These are phyloP conservation scores for Penicillium rolfsii DNA, from an alignment of 2,329 filamentous ascomycete genomes.

Conservation along the genomic window DNA sequence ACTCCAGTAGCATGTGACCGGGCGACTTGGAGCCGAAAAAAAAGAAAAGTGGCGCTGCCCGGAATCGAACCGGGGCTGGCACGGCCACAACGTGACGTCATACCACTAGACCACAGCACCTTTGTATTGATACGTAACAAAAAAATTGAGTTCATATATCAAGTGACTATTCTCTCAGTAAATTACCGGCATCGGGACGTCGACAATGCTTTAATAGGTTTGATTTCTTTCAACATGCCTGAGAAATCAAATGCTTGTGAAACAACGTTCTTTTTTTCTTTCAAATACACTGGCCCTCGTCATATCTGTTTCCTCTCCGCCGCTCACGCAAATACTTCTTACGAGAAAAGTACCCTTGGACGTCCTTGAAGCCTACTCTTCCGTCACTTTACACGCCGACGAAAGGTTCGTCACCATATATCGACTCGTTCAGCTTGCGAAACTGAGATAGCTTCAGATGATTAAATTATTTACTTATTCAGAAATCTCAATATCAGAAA, in stretches of 20 bases:
- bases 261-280: not conserved
- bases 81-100: constrained; percentile 2
- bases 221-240: too few species aligned
- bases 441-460: not conserved
- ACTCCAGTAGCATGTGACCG: too few species aligned
- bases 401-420: not conserved
- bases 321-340: not conserved
- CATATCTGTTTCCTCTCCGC: not conserved
- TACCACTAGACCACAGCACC: constrained; percentile 5
- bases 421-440: not conserved
- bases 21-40: not conserved
- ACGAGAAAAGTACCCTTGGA: not conserved
- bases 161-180: too few species aligned
- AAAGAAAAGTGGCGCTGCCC: not conserved
- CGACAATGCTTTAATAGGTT: not conserved
- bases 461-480: not conserved
- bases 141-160: not conserved
- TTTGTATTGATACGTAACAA: not conserved
- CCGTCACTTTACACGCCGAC: too few species aligned
- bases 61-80: constrained; percentile 2
- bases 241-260: not conserved
- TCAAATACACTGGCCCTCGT: not conserved
- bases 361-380: not conserved
- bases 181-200: not conserved
- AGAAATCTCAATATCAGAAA: not conserved